These are phyloP conservation scores for Podospora australis DNA, from an alignment of 495 filamentous ascomycete genomes.

Conservation along the genomic window DNA sequence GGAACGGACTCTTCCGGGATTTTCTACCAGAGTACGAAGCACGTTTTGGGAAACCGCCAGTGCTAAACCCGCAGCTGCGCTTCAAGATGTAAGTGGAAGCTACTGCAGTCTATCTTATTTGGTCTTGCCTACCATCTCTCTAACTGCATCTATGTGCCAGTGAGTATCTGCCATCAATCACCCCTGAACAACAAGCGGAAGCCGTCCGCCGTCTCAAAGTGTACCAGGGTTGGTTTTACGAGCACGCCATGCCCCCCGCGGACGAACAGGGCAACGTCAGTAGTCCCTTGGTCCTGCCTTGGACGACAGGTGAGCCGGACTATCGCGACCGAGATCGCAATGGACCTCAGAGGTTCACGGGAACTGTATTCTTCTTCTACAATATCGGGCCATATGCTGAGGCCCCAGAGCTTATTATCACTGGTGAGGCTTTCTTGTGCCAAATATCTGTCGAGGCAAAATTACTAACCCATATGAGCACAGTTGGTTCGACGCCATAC, in stretches of 20 bases:
- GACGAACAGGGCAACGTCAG: neutral
- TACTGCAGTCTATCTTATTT: no score
- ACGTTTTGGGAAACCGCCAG: conserved; percentile 1
- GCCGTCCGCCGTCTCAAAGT: conserved; percentile 1
- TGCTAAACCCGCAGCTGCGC: conserved; percentile 2
- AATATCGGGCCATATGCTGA: conserved; percentile 4
- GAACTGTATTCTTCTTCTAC: conserved; percentile 7
- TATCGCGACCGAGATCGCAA: conserved; percentile 4
- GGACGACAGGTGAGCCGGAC: conserved; percentile 2
- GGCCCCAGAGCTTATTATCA: conserved; percentile 6
- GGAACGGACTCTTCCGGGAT: neutral
- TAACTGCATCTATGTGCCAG: neutral
- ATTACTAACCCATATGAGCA: neutral
- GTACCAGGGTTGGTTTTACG: conserved; percentile 3
- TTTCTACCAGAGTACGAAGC: conserved; percentile 1
- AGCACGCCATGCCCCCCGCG: conserved; percentile 1
- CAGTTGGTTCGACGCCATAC: conserved; percentile 1
- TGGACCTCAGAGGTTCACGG: conserved; percentile 5
- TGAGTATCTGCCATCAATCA: neutral
- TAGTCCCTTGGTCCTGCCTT: neutral
- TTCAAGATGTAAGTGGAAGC: conserved; percentile 4
- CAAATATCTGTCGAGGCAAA: neutral
- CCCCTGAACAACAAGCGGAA: conserved; percentile 4
- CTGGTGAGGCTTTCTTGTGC: neutral
- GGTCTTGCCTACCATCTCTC: neutral